phyloP scores from a whole-genome alignment of 1,139 yeast species.

The Yamadazyma diddensiae region DNA sequence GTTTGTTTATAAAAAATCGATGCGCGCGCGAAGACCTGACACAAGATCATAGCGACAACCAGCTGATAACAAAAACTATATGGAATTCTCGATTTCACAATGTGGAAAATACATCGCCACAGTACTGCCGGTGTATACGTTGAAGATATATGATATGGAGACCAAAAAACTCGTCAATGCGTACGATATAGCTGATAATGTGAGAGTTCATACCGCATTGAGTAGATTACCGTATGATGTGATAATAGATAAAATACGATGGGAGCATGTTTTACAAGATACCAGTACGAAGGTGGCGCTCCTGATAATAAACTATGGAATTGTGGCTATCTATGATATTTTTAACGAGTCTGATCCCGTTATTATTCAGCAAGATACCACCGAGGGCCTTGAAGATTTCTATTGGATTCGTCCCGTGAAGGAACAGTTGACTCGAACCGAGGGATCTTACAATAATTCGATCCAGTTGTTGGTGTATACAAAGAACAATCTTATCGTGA shows the following conservation, averaged over 20 bases:
- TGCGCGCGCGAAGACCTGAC: no score
- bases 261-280: no score
- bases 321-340: slow-evolving; percentile 26
- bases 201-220: slow-evolving; percentile 4
- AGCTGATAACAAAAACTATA: not conserved
- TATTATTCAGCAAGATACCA: slow-evolving; percentile 24
- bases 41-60: no score
- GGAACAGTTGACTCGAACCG: slow-evolving; percentile 6
- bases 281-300: slow-evolving; percentile 30
- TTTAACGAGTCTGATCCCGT: slow-evolving; percentile 24
- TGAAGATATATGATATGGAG: slow-evolving; percentile 9
- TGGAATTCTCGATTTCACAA: slow-evolving; percentile 5
- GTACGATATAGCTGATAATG: slow-evolving; percentile 11
- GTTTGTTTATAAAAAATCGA: slow-evolving; percentile 2
- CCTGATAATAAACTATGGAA: slow-evolving; percentile 19
- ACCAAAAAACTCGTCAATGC: slow-evolving; percentile 7
- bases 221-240: slow-evolving; percentile 1
- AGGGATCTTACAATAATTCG: slow-evolving; percentile 33
- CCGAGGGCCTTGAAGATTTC: slow-evolving; percentile 31
- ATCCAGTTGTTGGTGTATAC: slow-evolving; percentile 36
- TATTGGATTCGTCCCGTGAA: slow-evolving; percentile 34
- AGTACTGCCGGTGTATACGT: slow-evolving; percentile 6
- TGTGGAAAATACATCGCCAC: slow-evolving; percentile 11
- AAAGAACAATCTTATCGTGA: slow-evolving; percentile 24
- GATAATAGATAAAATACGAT: slow-evolving; percentile 16